Conservation (phyloP, 2,329 filamentous ascomycete species). For the Aspergillus alliaceus region DNA sequence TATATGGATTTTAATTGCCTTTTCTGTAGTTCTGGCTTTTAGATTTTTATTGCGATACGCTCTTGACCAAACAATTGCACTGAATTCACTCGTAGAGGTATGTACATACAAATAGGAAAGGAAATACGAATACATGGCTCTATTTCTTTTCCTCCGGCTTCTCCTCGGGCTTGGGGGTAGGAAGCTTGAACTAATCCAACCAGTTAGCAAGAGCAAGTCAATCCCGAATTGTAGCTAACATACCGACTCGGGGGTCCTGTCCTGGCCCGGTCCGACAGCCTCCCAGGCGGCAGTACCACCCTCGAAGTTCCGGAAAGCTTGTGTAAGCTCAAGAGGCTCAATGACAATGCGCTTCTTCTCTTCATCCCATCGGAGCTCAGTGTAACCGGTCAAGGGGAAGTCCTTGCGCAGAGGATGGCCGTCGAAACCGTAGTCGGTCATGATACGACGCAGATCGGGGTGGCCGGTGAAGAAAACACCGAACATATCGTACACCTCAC, state of each 20-base stretch:
- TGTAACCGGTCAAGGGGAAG: slow-evolving; percentile 97
- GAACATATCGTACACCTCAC: slow-evolving; percentile 96
- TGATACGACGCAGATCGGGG: slow-evolving; percentile 92
- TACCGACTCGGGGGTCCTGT: slow-evolving; percentile 73
- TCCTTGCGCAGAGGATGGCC: slow-evolving; percentile 97
- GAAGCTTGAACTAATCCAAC: slow-evolving; percentile 73
- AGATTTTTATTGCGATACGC: neutral
- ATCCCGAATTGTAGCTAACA: slow-evolving; percentile 29
- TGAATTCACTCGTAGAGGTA: slow-evolving; percentile 30
- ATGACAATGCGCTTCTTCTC: slow-evolving; percentile 99
- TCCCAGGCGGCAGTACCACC: slow-evolving; percentile 74
- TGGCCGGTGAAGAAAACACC: slow-evolving; percentile 96
- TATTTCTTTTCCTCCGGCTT: slow-evolving; percentile 93
- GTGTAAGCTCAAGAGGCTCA: slow-evolving; percentile 94
- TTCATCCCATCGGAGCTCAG: slow-evolving; percentile 95
- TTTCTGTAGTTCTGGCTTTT: neutral
- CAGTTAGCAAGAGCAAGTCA: neutral
- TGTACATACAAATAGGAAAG: slow-evolving; percentile 39
- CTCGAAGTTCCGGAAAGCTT: slow-evolving; percentile 98
- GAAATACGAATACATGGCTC: slow-evolving; percentile 40
- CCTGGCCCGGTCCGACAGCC: slow-evolving; percentile 68
- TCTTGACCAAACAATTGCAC: slow-evolving; percentile 9
- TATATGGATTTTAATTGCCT: neutral
- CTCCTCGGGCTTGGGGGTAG: slow-evolving; percentile 91
- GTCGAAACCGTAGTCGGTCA: slow-evolving; percentile 99